Conservation (phyloP, 352 stramenopile species). For the Globisporangium camurandrum region DNA sequence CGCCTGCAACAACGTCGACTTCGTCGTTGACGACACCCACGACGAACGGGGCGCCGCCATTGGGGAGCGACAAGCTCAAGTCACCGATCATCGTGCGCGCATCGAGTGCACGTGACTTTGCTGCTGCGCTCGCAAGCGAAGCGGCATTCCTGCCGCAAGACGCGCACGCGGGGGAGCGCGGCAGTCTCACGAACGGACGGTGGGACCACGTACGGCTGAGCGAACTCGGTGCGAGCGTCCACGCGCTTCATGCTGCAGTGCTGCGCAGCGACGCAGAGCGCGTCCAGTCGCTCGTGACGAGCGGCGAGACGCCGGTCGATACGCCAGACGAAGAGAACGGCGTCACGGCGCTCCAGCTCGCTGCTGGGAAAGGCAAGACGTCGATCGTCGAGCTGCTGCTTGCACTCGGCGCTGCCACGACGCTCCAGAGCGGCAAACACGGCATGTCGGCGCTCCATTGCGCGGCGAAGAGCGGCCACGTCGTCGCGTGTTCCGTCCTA, state of each 20-base stretch:
- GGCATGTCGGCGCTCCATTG: constrained; percentile 10
- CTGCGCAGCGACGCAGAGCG: constrained; percentile 6
- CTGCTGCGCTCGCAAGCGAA: constrained; percentile 5
- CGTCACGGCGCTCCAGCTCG: constrained; percentile 13
- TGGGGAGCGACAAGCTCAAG: background rate
- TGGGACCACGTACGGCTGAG: constrained; percentile 6
- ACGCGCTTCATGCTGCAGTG: constrained; percentile 10
- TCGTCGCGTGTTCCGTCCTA: background rate
- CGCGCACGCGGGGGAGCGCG: constrained; percentile 4
- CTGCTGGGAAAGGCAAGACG: constrained; percentile 7
- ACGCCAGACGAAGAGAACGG: constrained; percentile 1
- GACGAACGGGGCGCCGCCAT: background rate
- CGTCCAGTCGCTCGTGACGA: constrained; percentile 5
- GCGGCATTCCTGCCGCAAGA: constrained; percentile 10
- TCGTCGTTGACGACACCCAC: background rate
- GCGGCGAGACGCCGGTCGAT: constrained; percentile 11
- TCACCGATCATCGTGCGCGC: constrained; percentile 7
- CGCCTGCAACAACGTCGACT: too few relatives aligned
- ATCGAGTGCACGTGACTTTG: constrained; percentile 14
- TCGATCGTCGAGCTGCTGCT: constrained; percentile 11
- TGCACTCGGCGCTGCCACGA: constrained; percentile 3
- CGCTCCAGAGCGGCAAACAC: constrained; percentile 6
- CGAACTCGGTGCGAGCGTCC: constrained; percentile 1
- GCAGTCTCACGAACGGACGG: constrained; percentile 2
- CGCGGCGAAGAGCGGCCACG: constrained; percentile 10